Evolutionary conservation across 805 yeast species (phyloP).

Genomic region (Zygosaccharomyces bailii): DNA sequence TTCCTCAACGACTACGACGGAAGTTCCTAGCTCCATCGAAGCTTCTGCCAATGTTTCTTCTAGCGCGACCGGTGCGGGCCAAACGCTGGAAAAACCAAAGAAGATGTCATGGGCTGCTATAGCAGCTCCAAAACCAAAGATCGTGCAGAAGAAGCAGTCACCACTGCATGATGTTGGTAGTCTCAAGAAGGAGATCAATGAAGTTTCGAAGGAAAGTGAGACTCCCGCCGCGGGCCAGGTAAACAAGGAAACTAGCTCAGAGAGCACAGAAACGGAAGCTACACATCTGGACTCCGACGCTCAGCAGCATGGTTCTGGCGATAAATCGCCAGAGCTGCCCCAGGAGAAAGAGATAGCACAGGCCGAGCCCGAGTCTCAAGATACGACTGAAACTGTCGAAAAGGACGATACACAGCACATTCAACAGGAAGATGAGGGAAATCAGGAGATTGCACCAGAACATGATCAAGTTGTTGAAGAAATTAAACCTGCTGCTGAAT

Average conservation of each 20-base stretch:
- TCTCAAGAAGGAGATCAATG: constrained; percentile 39
- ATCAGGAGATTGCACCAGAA: constrained; percentile 9
- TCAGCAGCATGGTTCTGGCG: constrained; percentile 10
- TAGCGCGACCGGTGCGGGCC: constrained; percentile 15
- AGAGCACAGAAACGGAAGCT: constrained; percentile 9
- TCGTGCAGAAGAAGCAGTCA: constrained; percentile 33
- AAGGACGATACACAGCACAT: constrained; percentile 8
- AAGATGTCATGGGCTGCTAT: constrained; percentile 68
- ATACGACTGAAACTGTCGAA: constrained; percentile 9
- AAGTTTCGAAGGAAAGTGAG: constrained; percentile 28
- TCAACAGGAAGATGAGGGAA: constrained; percentile 7
- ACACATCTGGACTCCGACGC: constrained; percentile 7
- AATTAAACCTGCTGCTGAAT: constrained; percentile 16
- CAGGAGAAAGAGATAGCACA: constrained; percentile 7
- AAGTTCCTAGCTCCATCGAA: constrained; percentile 13
- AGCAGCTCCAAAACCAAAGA: constrained; percentile 50
- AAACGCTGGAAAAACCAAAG: constrained; percentile 25
- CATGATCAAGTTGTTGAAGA: constrained; percentile 16
- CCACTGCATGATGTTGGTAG: constrained; percentile 30
- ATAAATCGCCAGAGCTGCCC: constrained; percentile 12
- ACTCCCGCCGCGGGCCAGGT: constrained; percentile 28
- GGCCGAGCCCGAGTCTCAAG: constrained; percentile 12
- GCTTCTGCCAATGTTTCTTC: constrained; percentile 26
- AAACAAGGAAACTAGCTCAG: constrained; percentile 35
- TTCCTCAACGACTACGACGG: constrained; percentile 2